phyloP scores from a whole-genome alignment of 176 grass and related monocot genomes.

The Pharus latifolius region DNA sequence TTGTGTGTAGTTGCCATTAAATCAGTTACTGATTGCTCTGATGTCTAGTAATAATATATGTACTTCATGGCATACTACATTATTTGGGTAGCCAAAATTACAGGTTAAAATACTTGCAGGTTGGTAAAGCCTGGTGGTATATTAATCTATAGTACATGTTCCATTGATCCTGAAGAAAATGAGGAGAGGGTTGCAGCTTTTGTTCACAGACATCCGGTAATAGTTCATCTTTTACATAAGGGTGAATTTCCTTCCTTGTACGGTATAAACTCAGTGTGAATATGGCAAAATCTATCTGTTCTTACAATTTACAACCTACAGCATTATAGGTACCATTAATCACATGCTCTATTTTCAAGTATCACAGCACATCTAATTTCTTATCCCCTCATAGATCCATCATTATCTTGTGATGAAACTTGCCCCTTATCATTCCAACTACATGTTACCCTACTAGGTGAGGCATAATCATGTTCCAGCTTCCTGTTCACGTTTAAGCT shows the following conservation, averaged over 20 bases:
- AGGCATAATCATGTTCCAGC: not conserved
- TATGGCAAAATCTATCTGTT: not conserved
- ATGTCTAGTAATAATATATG: not conserved
- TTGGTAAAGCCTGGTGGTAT: constrained; percentile 84
- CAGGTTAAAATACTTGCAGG: constrained; percentile 17
- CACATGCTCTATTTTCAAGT: not conserved
- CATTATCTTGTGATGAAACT: constrained; percentile 5
- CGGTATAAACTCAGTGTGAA: constrained; percentile 11
- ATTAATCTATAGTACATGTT: constrained; percentile 93
- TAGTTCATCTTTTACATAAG: constrained; percentile 6
- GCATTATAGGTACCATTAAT: constrained; percentile 9
- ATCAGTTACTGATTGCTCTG: not conserved
- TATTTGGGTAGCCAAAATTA: too few species aligned
- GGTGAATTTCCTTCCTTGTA: constrained; percentile 14
- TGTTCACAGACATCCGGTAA: constrained; percentile 70
- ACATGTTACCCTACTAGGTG: not conserved
- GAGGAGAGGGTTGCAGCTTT: constrained; percentile 67
- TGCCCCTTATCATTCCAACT: not conserved
- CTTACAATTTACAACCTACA: not conserved
- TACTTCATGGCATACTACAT: too few species aligned
- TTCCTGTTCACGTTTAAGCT: not conserved
- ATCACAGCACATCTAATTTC: not conserved
- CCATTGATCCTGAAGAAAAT: constrained; percentile 86
- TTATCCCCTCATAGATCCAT: not conserved
- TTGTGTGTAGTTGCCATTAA: too few species aligned